Evolutionary conservation across 1,284 basidiomycete species (phyloP), one percentile per base, ranked within the genome.

Genomic region (Boletus smithii): DNA sequence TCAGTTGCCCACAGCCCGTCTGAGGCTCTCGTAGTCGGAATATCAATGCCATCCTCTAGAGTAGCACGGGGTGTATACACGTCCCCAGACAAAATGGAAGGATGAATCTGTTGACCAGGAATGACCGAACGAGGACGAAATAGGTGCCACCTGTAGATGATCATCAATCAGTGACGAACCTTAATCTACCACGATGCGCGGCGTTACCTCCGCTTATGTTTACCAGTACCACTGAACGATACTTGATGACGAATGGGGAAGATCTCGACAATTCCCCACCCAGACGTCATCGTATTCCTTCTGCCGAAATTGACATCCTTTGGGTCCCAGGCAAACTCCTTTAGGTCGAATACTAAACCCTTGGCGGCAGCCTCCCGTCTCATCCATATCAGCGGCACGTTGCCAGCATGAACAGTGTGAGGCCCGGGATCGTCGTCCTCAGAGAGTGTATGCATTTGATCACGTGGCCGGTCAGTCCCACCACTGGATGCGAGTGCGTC

Each of bases 341-440:
- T n/a, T 7, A 27, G 5, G 3, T 35, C 3, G 11, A 53, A 43
- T 8, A 24, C 7, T 4, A 57, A 13, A 20, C 47, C 55, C 1
- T 20, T 1, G 0, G 6, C 32, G 0, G 27, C 10, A 2, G 56
- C 56, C 14, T 59, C 48, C 2, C 14, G 39, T 4, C 24, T 26
- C 50, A 57, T 58, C 56, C 56, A 58, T 5, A 46, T 1, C 4
- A 63, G 48, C 4, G 61, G 11, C 5, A 60, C 36, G 6, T 60
- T 49, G 5, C 57, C 57, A 14, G 55, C 44, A 8, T 56, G 51
- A 29, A 46, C 4, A 20, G 35, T 29, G 14, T 27, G 10, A 24
- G 8, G 5, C 18, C 9, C 17, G 1, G 14, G 1, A 1, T 43
- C 26, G 2, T 30, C 30, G 8, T 11, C 40, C 3, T 11, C 3